Evolutionary conservation across 73 alveolate species (phyloP), one percentile per base, ranked within the genome.

Genomic region (Blepharisma japonicum): DNA sequence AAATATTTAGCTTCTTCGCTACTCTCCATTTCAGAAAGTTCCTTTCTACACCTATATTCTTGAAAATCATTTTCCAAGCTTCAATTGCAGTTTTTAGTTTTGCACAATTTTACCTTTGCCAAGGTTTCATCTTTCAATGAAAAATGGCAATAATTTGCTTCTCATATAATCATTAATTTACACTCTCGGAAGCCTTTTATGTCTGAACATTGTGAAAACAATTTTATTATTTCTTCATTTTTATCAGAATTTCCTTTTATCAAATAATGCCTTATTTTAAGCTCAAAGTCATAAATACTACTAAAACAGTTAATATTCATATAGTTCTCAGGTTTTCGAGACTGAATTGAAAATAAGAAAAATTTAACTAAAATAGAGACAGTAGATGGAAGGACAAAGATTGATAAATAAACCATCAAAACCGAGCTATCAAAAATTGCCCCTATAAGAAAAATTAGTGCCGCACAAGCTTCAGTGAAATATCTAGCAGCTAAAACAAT

Each of bases 31-130:
- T 25, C 11, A 25, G 14, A 20, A 20, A 14, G 23, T 2, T 14
- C 50, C 5, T 61, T 25, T 61, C 47, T 14, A 25, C 18, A n/a
- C 18, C n/a, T 14, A 61, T 1, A 61, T 32, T 32, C 18, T 39
- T 61, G 74, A 25, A 61, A 61, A 18, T 61, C 74, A 20, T 8
- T 20, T 8, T 61, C 74, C n/a, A 61, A 39, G 23, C 23, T 61
- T 18, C 18, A 18, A n/a, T 61, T 4, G 14, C 14, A 14, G 23
- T 61, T 61, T 18, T n/a, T 61, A 8, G 14, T 39, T 18, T n/a
- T 61, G 38, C 74, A n/a, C 50, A 61, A 3, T 25, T 61, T 61
- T n/a, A 61, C 23, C 23, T 39, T 61, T 8, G 74, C 47, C 14
- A 61, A 25, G 23, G n/a, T 61, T 8, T 61, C 74, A 5, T 61